Base-by-base conservation (phyloP, 2,329 filamentous ascomycete species). In the Fusarium sp. region DNA sequence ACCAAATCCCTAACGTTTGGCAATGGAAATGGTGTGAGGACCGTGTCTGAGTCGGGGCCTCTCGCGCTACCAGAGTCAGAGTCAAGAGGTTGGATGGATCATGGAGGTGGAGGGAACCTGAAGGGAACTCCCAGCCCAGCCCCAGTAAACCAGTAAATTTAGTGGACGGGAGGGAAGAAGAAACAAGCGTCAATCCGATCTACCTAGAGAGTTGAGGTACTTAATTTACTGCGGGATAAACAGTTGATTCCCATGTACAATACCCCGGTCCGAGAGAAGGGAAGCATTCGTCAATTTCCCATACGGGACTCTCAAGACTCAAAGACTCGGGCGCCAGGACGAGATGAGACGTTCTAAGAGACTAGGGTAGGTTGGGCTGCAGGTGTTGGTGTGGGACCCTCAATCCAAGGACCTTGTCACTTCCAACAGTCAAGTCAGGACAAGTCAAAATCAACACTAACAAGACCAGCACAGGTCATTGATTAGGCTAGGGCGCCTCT, bases 281-380 rank as follows among this genome's bases (percentile, higher is more conserved):
- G 41, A 52, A 63, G 33, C 47, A 57, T 64, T 64, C 61, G 48
- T 44, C 61, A 63, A 63, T 63, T 60, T 65, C 60, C 60, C 33
- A 64, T 60, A 58, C 35, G 38, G 53, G 56, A 57, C 39, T 56
- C 44, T 55, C 44, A 23, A 67, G 66, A 64, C 58, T 64, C 55
- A 74, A 58, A 67, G 71, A 66, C 72, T 73, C 69, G 67, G 72
- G 71, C 73, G 70, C 69, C 70, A 75, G 73, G 74, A 72, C 70
- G 62, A 72, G 68, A 74, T 74, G 72, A 74, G 72, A 70, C 72
- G 38, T 49, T 50, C 65, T 62, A 61, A 62, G 31, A 63, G 35
- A 41, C 33, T 35, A 38, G 35, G 50, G n/a, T 57, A 31, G 42
- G 59, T 73, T 71, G 67, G 70, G 72, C 67, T 74, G 69, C 63